Evolutionary conservation across 73 alveolate genomes (phyloP).

Genomic region (Urostyla sp.): DNA sequence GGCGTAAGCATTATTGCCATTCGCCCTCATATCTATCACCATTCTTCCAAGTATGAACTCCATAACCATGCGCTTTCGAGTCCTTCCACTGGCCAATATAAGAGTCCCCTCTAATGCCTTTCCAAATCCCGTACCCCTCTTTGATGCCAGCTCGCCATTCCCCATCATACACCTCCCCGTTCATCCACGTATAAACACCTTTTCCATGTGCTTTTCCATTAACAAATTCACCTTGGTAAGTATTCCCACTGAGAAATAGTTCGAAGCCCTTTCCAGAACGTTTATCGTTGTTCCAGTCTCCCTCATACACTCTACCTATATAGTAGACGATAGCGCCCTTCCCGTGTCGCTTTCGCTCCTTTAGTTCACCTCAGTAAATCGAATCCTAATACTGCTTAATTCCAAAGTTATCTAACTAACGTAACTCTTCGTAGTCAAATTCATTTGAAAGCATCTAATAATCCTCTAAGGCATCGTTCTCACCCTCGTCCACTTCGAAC

Average conservation of each 20-base stretch:
- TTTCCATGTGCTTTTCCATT: conserved; percentile 84
- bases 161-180: conserved; percentile 85
- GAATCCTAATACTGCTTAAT: conserved; percentile 50
- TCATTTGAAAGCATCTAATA: conserved; percentile 35
- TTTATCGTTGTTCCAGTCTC: conserved; percentile 42
- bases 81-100: conserved; percentile 46
- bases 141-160: conserved; percentile 77
- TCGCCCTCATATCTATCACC: conserved; percentile 95
- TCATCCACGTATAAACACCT: conserved; percentile 87
- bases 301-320: conserved; percentile 66
- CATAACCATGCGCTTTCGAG: conserved; percentile 91
- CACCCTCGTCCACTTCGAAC: background rate
- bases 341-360: conserved; percentile 51
- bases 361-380: conserved; percentile 24
- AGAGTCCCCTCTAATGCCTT: conserved; percentile 41
- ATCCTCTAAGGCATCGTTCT: background rate
- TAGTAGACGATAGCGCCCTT: conserved; percentile 66
- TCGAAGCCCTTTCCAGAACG: conserved; percentile 67
- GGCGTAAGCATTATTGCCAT: conserved; percentile 68
- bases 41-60: conserved; percentile 85
- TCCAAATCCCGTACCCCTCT: conserved; percentile 55
- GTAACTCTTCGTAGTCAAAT: conserved; percentile 27
- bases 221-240: conserved; percentile 83
- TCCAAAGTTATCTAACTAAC: background rate
- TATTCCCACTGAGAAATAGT: conserved; percentile 64